These are phyloP conservation scores for Parasitella parasitica DNA, from an alignment of 371 early-diverging fungal species.

Conservation along the genomic window DNA sequence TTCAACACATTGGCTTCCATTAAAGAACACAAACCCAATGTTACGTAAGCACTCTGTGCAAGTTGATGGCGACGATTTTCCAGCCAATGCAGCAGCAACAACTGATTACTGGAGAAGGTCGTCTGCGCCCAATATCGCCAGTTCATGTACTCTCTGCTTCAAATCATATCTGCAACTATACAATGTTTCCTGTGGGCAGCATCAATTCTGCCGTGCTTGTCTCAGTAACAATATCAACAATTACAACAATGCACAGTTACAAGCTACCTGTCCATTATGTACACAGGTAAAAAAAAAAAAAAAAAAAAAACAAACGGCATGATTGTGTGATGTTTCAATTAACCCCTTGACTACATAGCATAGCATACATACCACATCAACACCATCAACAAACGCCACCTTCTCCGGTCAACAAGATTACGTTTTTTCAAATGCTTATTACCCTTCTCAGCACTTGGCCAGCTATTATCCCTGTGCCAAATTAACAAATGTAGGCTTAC, in stretches of 20 bases:
- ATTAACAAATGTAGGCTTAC: slow-evolving; percentile 37
- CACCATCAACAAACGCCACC: neutral
- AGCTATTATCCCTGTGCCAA: slow-evolving; percentile 36
- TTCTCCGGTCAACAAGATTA: neutral
- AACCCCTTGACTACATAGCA: neutral
- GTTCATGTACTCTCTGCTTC: neutral
- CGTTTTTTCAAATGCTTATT: neutral
- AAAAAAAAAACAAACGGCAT: neutral
- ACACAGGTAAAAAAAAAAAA: too few relatives aligned
- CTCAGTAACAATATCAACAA: neutral
- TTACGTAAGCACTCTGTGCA: slow-evolving; percentile 26
- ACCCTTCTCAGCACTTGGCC: too few relatives aligned
- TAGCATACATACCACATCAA: neutral
- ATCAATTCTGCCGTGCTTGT: slow-evolving; percentile 24
- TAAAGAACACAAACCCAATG: neutral
- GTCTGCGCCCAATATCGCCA: neutral
- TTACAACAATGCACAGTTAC: too few relatives aligned
- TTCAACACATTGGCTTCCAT: slow-evolving; percentile 8
- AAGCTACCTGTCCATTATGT: slow-evolving; percentile 24
- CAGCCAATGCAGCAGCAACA: neutral
- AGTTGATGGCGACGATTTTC: slow-evolving; percentile 15
- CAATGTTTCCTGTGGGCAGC: slow-evolving; percentile 8
- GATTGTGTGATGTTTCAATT: neutral
- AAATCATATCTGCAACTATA: neutral
- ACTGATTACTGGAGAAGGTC: slow-evolving; percentile 8